Base-by-base conservation (phyloP, 2,329 filamentous ascomycete species). In the Hymenoscyphus infarciens region DNA sequence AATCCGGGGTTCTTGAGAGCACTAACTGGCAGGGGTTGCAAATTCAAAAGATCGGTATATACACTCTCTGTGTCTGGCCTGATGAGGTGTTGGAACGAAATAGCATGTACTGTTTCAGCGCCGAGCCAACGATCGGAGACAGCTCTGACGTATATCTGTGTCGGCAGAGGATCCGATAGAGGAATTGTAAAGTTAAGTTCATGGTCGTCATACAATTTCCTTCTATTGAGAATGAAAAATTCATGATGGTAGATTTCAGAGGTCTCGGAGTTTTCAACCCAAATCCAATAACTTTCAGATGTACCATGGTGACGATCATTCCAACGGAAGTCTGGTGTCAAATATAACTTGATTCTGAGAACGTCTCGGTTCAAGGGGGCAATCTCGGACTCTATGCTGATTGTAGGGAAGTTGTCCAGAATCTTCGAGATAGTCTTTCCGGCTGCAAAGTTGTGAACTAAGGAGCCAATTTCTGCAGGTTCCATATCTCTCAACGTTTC, bases 181-280 rank as follows among this genome's bases (percentile, higher is more conserved):
- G 96, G 95, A 57, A 99, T 99, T 0, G 95, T 98, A 71, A 99
- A 99, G 76, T 95, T 97, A 56, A 99, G 84, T 76, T 99, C 95
- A 70, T 99, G 95, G n/a, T 95, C 91, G 74, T 98, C 93, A 68
- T 96, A 86, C 2, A 99, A 82, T 80, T 97, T 97, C 76, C 86
- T 91, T 66, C 92, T 84, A 65, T 87, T 96, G 5, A 99, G 82
- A 62, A 99, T 95, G 77, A 99, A 98, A 76, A 89, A 97, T 74
- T 99, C 95, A 68, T 98, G 91, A 71, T 99, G 95, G 71, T 97
- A 98, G 49, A 99, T 98, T 75, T 98, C 93, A 0, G 92, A 93
- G 0, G 93, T 97, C 71, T 98, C 95, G 0, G 94, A 97, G 74
- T 98, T 97, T 75, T 99, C 95, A 2, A 99, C 94, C 96, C 95